Percentiles rank a stretch among this genome's conserved stretches.
Evolutionary conservation across 441 rosid genomes (phyloP).

Genomic region (Manihot esculenta): DNA sequence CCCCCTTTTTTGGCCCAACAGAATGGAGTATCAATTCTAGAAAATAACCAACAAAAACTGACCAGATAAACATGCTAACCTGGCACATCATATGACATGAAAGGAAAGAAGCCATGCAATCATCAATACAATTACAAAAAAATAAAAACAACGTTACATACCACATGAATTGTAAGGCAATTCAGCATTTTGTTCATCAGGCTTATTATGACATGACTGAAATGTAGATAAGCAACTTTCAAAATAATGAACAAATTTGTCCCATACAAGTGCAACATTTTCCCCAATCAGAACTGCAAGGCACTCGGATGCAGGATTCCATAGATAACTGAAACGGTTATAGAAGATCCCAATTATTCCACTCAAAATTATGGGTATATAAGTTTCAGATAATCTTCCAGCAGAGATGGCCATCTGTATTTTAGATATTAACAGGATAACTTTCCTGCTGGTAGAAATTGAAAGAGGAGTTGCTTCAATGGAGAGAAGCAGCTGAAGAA

Average conservation of each 20-base stretch:
- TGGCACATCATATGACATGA: constrained; percentile 5
- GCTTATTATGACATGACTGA: constrained; percentile 36
- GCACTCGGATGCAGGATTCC: constrained; percentile 78
- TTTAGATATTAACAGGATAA: constrained; percentile 51
- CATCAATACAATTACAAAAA: background rate
- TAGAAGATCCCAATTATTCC: constrained; percentile 77
- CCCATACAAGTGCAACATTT: constrained; percentile 61
- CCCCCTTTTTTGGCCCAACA: background rate
- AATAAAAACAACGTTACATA: constrained; percentile 32
- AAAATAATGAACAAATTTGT: constrained; percentile 53
- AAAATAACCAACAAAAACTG: background rate
- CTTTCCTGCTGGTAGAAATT: constrained; percentile 63
- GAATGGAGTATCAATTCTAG: background rate
- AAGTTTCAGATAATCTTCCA: constrained; percentile 62
- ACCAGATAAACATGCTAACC: background rate
- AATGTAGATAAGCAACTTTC: constrained; percentile 46
- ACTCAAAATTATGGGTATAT: constrained; percentile 61
- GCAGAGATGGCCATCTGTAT: constrained; percentile 66
- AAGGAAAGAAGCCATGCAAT: constrained; percentile 5
- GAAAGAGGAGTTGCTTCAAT: constrained; percentile 71
- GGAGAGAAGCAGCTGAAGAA: constrained; percentile 60
- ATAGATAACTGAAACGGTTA: constrained; percentile 61
- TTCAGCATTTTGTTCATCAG: constrained; percentile 33
- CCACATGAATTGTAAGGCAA: constrained; percentile 45
- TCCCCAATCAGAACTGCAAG: constrained; percentile 63